These are phyloP conservation scores for Pseudocercospora pini-densiflorae DNA, from an alignment of 2,329 filamentous ascomycete species.

Conservation along the genomic window DNA sequence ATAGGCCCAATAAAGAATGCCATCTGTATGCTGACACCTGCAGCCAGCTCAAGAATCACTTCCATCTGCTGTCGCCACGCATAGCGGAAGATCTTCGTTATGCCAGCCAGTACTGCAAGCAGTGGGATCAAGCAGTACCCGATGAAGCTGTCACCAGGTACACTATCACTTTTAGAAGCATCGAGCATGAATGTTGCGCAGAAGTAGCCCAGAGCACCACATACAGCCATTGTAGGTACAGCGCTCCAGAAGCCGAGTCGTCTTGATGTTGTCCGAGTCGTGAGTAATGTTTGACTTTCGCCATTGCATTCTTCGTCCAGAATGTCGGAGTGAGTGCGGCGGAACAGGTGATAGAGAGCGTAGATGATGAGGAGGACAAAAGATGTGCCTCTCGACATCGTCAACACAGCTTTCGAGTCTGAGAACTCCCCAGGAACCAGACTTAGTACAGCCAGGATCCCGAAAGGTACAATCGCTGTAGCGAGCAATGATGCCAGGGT, in stretches of 20 bases:
- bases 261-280: not conserved
- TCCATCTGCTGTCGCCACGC: conserved; percentile 12
- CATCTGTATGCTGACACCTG: conserved; percentile 7
- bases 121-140: conserved; percentile 10
- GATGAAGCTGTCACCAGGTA: conserved; percentile 3
- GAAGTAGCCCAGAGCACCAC: not conserved
- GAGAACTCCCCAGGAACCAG: not conserved
- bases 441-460: not conserved
- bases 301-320: conserved; percentile 10
- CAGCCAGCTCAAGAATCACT: conserved; percentile 8
- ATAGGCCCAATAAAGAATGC: conserved; percentile 8
- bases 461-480: not conserved
- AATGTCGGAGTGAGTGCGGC: not conserved
- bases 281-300: conserved; percentile 8
- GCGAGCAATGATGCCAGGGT: conserved; percentile 5
- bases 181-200: conserved; percentile 4
- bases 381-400: conserved; percentile 1
- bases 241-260: conserved; percentile 3
- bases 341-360: conserved; percentile 1
- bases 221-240: not conserved
- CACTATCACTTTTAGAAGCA: not conserved
- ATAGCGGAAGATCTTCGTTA: conserved; percentile 2
- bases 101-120: not conserved
- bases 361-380: conserved; percentile 6
- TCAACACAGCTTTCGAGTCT: not conserved